A percentile compares a stretch with the other conserved stretches of the same genome.
Evolutionary conservation across 805 yeast genomes (phyloP).

Genomic region (Wickerhamiella shivajii): DNA sequence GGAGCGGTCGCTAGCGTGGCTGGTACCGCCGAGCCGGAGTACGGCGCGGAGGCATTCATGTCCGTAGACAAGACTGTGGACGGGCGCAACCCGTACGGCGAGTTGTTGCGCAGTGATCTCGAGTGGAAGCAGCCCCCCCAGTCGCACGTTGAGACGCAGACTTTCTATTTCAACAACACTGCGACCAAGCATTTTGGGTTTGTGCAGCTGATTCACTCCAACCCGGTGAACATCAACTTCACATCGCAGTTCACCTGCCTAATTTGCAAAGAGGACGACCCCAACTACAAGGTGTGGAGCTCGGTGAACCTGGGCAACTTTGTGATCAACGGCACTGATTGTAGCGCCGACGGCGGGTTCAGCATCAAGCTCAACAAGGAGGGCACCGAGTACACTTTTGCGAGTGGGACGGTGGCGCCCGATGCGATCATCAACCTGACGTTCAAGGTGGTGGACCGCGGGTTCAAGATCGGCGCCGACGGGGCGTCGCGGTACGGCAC

Average conservation of each 20-base stretch:
- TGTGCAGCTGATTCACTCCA: conserved; percentile 90
- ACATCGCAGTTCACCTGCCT: conserved; percentile 91
- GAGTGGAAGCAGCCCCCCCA: conserved; percentile 57
- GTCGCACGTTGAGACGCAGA: conserved; percentile 92
- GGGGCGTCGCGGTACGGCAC: conserved; percentile 83
- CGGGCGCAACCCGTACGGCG: conserved; percentile 41
- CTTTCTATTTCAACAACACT: conserved; percentile 66
- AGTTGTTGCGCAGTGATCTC: conserved; percentile 52
- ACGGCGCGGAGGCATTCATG: conserved; percentile 83
- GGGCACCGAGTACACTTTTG: conserved; percentile 34
- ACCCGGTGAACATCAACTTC: conserved; percentile 64
- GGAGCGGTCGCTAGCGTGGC: conserved; percentile 59
- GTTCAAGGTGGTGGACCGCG: conserved; percentile 43
- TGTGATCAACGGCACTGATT: conserved; percentile 44
- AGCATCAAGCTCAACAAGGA: conserved; percentile 46
- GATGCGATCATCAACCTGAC: conserved; percentile 50
- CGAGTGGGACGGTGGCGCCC: conserved; percentile 52
- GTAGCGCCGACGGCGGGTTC: conserved; percentile 55
- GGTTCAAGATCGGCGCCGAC: conserved; percentile 79
- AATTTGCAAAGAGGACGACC: conserved; percentile 40
- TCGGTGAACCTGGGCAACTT: conserved; percentile 79
- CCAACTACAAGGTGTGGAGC: conserved; percentile 61
- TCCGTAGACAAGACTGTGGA: conserved; percentile 55
- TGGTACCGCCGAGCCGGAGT: conserved; percentile 95
- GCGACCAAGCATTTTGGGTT: conserved; percentile 60